Evolutionary conservation across 371 early-diverging fungal species (phyloP), one percentile per base, ranked within the genome.

Genomic region (Syncephalastrum sp.): DNA sequence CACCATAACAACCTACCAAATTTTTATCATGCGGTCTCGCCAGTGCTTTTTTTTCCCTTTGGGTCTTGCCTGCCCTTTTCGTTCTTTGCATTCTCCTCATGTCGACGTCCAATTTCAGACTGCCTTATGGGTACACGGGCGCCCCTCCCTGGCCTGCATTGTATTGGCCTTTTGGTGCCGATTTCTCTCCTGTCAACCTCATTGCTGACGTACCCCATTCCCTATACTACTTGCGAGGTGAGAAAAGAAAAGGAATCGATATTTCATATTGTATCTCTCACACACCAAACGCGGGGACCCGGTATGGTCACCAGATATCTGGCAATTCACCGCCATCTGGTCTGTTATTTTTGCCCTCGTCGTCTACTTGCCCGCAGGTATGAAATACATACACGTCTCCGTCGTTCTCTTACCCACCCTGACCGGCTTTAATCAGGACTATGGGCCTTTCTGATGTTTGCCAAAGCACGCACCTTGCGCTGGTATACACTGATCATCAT

Each of bases 71-170:
- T 33, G 45, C 42, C 5, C 16, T 48, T 33, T 50, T 50, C 27
- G 21, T 58, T 15, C 50, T 47, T 47, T 19, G 13, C 19, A 47
- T 24, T 46, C 44, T 17, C 5, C 21, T 44, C 21, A 73, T 69
- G 69, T 69, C 74, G 16, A 62, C 70, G 17, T 71, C 72, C 1
- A 58, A 61, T 43, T 82, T 82, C 57, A 59, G 70, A 41, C 65
- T 78, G 27, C 86, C 86, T 25, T 73, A 75, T 49, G 86, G 81
- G 14, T 86, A 86, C 56, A 53, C 29, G 42, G 70, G 50, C 33
- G 78, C 82, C 16, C 83, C 84, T 17, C 54, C 67, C 21, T 86
- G 84, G 84, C 86, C 86, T 23, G 72, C 84, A 5, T 72, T 86
- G 15, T 86, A 86, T 58, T 83, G 84, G 84, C 86, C 86, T 13